phyloP scores from a whole-genome alignment of 2,329 filamentous ascomycete genomes.

The Nigrograna mackinnonii region DNA sequence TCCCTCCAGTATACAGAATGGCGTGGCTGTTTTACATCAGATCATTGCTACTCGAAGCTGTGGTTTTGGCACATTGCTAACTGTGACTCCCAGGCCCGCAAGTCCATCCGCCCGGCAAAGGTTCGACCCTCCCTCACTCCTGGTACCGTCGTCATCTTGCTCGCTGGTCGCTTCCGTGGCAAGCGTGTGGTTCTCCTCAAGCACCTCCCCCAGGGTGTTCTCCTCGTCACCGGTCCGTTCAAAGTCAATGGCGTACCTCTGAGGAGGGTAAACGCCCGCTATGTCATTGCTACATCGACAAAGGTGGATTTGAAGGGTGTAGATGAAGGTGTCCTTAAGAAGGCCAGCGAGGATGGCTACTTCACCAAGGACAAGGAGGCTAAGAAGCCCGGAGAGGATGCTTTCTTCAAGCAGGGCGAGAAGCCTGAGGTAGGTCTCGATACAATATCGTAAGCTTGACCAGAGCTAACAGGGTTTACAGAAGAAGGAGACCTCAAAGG shows the following conservation, averaged over 20 bases:
- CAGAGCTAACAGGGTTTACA: slow-evolving; percentile 45
- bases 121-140: slow-evolving; percentile 88
- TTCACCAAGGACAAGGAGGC: slow-evolving; percentile 94
- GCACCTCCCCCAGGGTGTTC: slow-evolving; percentile 94
- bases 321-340: slow-evolving; percentile 72
- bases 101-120: slow-evolving; percentile 85
- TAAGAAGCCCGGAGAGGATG: slow-evolving; percentile 96
- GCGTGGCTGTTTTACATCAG: too few relatives aligned
- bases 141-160: slow-evolving; percentile 96
- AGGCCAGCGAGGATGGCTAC: slow-evolving; percentile 83
- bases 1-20: too few relatives aligned
- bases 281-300: slow-evolving; percentile 88
- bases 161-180: slow-evolving; percentile 98
- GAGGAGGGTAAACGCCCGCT: slow-evolving; percentile 88
- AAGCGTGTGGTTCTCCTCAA: slow-evolving; percentile 99
- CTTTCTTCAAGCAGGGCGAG: slow-evolving; percentile 99
- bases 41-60: too few relatives aligned
- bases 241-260: slow-evolving; percentile 99
- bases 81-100: slow-evolving; percentile 73
- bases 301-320: slow-evolving; percentile 84
- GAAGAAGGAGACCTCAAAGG: slow-evolving; percentile 96
- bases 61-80: slow-evolving; percentile 28
- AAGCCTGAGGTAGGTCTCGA: slow-evolving; percentile 80
- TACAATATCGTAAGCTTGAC: slow-evolving; percentile 1
- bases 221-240: slow-evolving; percentile 99